A percentile compares a stretch with the other conserved stretches of the same genome.
These are phyloP conservation scores for Trichocladium antarcticum DNA, from an alignment of 495 filamentous ascomycete genomes.

Conservation along the genomic window DNA sequence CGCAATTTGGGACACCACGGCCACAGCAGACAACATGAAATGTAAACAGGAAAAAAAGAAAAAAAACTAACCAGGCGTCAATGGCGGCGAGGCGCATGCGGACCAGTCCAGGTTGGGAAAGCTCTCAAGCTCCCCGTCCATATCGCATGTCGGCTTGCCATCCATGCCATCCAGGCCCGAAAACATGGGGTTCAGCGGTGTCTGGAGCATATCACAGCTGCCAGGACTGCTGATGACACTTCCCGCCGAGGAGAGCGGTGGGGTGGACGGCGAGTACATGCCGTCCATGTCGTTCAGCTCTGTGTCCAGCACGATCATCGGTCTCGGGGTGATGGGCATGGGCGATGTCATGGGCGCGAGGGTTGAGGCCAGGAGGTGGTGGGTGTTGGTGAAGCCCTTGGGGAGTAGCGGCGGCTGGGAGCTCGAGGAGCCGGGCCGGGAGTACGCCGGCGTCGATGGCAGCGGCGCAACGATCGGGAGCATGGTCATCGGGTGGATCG, in stretches of 20 bases:
- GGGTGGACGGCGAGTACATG: slow-evolving; percentile 75
- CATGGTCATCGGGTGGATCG: slow-evolving; percentile 37
- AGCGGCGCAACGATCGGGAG: slow-evolving; percentile 44
- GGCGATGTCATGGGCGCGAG: slow-evolving; percentile 73
- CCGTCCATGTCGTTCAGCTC: slow-evolving; percentile 56
- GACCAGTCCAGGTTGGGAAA: slow-evolving; percentile 69
- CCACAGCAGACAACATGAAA: slow-evolving; percentile 4
- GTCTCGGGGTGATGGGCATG: slow-evolving; percentile 58
- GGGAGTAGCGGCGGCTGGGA: slow-evolving; percentile 49
- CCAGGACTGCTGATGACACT: slow-evolving; percentile 81
- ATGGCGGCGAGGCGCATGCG: slow-evolving; percentile 64
- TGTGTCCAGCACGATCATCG: slow-evolving; percentile 68
- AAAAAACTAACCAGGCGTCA: slow-evolving; percentile 79
- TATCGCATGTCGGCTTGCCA: slow-evolving; percentile 66
- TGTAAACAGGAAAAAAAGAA: slow-evolving; percentile 17
- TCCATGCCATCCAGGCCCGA: slow-evolving; percentile 65
- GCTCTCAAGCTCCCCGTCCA: slow-evolving; percentile 59
- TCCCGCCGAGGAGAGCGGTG: slow-evolving; percentile 72
- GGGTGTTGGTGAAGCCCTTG: slow-evolving; percentile 45
- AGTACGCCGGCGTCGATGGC: slow-evolving; percentile 62
- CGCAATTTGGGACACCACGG: background rate
- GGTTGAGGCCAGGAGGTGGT: slow-evolving; percentile 40
- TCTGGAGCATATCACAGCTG: slow-evolving; percentile 63
- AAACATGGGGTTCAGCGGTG: slow-evolving; percentile 71
- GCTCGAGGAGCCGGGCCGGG: slow-evolving; percentile 54